These are phyloP conservation scores for Barnettozyma sucrosica DNA, from an alignment of 805 yeast species.

Conservation along the genomic window DNA sequence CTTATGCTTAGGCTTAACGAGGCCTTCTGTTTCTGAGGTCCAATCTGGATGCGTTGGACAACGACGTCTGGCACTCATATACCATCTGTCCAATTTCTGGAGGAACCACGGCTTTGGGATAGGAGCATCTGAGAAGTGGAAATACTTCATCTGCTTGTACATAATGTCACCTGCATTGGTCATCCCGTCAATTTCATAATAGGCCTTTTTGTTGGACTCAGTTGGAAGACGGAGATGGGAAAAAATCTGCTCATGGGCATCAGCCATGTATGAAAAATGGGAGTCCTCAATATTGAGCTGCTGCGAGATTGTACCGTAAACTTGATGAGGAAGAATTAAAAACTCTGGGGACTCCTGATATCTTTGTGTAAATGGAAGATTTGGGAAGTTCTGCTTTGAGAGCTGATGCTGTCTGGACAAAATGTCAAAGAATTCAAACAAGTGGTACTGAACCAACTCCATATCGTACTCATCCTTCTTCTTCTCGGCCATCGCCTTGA, in stretches of 20 bases:
- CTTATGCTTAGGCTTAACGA: conserved; percentile 4
- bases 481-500: conserved; percentile 25
- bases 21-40: neutral
- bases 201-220: conserved; percentile 14
- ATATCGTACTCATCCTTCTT: conserved; percentile 42
- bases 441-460: conserved; percentile 43
- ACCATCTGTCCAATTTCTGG: conserved; percentile 7
- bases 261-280: conserved; percentile 38
- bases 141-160: conserved; percentile 33
- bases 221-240: conserved; percentile 20
- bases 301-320: conserved; percentile 46
- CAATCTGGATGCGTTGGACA: conserved; percentile 17
- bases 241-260: conserved; percentile 37
- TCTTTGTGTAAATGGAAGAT: conserved; percentile 8
- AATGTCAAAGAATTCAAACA: conserved; percentile 24
- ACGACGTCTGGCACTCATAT: conserved; percentile 15
- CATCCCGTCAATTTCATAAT: conserved; percentile 15
- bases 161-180: conserved; percentile 14
- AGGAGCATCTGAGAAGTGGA: conserved; percentile 66
- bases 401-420: conserved; percentile 10
- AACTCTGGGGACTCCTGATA: conserved; percentile 20
- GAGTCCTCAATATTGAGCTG: conserved; percentile 33
- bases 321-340: conserved; percentile 44
- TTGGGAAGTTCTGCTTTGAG: conserved; percentile 1
- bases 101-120: conserved; percentile 59